Conservation (phyloP, 108 stramenopile species). For the Cafeteria roenbergensis region DNA sequence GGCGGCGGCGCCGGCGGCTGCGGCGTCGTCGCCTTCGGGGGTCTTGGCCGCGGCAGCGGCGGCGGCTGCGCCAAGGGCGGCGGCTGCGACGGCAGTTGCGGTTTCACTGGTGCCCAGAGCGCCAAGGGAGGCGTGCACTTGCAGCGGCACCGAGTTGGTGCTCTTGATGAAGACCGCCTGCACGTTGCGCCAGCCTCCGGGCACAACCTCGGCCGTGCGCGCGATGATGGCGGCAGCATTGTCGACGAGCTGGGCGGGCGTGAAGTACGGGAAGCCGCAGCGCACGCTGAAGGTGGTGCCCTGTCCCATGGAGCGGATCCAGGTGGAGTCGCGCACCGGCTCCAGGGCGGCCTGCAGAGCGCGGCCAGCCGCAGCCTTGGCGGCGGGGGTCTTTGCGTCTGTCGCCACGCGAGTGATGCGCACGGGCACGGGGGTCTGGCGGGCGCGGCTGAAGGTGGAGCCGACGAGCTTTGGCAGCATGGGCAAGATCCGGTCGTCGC, state of each 20-base stretch:
- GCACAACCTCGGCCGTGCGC: background rate
- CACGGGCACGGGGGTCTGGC: slow-evolving; percentile 31
- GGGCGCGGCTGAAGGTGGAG: slow-evolving; percentile 21
- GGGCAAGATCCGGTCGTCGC: slow-evolving; percentile 34
- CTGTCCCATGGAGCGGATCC: slow-evolving; percentile 13
- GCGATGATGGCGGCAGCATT: slow-evolving; percentile 4
- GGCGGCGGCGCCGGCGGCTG: too few species aligned
- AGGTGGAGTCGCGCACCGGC: slow-evolving; percentile 19
- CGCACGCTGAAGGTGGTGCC: slow-evolving; percentile 23
- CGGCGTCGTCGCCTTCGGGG: too few species aligned
- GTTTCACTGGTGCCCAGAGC: too few species aligned
- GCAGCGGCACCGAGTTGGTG: background rate
- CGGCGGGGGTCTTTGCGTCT: background rate
- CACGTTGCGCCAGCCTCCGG: slow-evolving; percentile 7
- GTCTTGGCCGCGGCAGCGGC: too few species aligned
- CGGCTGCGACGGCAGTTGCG: too few species aligned
- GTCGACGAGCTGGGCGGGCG: slow-evolving; percentile 22
- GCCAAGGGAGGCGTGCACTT: too few species aligned
- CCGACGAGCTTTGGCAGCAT: slow-evolving; percentile 37
- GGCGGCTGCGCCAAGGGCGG: too few species aligned
- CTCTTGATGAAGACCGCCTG: background rate
- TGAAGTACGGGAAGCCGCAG: slow-evolving; percentile 24
- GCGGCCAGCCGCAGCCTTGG: background rate
- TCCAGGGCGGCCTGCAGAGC: background rate
- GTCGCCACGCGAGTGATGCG: slow-evolving; percentile 14